Percentiles rank a stretch among this genome's conserved stretches.
Conservation (phyloP, 108 stramenopile genomes). For the Discostella stelligeroides region DNA sequence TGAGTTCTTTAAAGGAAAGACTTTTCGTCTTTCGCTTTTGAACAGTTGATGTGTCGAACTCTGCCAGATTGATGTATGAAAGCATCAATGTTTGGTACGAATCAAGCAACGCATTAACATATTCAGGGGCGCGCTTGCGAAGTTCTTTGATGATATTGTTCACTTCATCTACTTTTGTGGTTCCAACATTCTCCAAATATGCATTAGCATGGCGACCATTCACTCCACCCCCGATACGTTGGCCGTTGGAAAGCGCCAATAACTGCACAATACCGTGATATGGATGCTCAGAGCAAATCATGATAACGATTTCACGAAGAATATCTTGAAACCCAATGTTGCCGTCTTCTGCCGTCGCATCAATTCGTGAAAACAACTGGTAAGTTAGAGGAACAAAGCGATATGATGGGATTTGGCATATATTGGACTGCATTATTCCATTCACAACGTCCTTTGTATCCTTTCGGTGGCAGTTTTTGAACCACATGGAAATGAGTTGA, state of each 20-base stretch:
- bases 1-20: constrained; percentile 36
- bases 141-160: constrained; percentile 53
- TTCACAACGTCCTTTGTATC: constrained; percentile 47
- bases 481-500: constrained; percentile 76
- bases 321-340: constrained; percentile 55
- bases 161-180: constrained; percentile 64
- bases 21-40: constrained; percentile 35
- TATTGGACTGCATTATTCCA: constrained; percentile 24
- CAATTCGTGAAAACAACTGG: constrained; percentile 88
- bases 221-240: constrained; percentile 53
- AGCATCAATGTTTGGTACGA: constrained; percentile 57
- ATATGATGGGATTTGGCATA: constrained; percentile 63
- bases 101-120: constrained; percentile 56
- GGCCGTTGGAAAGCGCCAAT: constrained; percentile 78
- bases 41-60: constrained; percentile 31
- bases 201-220: constrained; percentile 51
- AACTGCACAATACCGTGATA: constrained; percentile 86
- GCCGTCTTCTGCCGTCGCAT: constrained; percentile 17
- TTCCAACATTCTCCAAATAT: constrained; percentile 57
- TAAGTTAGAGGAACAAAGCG: constrained; percentile 82
- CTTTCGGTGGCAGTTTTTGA: constrained; percentile 47
- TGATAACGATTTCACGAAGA: constrained; percentile 61
- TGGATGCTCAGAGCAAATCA: constrained; percentile 84
- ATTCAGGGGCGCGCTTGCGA: constrained; percentile 41
- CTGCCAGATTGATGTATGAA: constrained; percentile 76